Evolutionary conservation across 306 rosid species (phyloP), one percentile per base, ranked within the genome.

Genomic region (Cicer arietinum): DNA sequence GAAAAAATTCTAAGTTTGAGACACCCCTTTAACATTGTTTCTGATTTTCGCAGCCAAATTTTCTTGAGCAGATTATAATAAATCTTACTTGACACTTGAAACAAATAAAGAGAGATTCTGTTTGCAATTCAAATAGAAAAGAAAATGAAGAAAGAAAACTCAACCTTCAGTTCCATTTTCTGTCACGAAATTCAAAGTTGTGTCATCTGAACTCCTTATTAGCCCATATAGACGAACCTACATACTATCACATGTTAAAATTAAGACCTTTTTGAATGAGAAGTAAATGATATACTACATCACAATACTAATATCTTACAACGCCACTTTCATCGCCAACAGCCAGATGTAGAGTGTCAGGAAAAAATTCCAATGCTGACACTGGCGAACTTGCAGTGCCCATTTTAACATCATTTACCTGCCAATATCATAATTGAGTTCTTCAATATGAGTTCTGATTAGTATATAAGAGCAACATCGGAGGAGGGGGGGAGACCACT

Each of bases 181-280:
- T 79, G 90, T 89, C 79, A 91, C 90, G 8, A 80, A 74, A 83
- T 87, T 83, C 58, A 86, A 37, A 39, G 70, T 77, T 53, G 71
- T 80, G 76, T 84, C 85, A 25, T 73, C 80, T 20, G 83, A 81
- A 71, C 74, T 74, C 80, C 83, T 68, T 74, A 66, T 76, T 73
- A 89, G 84, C 77, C 86, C 83, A 85, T 89, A 91, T 20, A 93
- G 67, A 68, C 85, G 85, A 83, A 91, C 93, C 98, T 93, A 67
- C 93, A 85, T 62, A 63, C 51, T 40, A 67, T 67, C 83, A 77
- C 43, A 65, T 37, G 56, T 80, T 67, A 77, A 75, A 77, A 47
- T 83, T 48, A 69, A 50, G 74, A 66, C 35, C 68, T 67, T 40
- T 69, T 72, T 65, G 66, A 60, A 73, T 78, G 44, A 45, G 8